Evolutionary conservation across 352 stramenopile species (phyloP).

Genomic region (Globisporangium yorkense): DNA sequence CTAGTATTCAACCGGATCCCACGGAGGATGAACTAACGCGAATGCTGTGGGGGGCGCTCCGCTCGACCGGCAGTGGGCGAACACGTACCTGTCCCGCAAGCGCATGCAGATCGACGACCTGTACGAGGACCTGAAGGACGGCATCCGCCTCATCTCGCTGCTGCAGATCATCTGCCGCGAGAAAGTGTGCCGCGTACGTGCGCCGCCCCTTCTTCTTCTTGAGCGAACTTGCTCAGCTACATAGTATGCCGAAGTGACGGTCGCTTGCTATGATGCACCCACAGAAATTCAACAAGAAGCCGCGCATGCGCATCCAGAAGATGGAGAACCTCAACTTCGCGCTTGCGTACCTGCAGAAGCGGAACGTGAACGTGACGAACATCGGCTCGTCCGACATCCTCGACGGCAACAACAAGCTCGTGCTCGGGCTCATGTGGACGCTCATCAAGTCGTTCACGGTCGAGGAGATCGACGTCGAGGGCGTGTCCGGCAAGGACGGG

Average conservation of each 20-base stretch:
- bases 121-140: slow-evolving; percentile 86
- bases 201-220: background rate
- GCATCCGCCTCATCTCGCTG: slow-evolving; percentile 81
- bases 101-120: slow-evolving; percentile 87
- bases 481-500: slow-evolving; percentile 88
- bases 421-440: slow-evolving; percentile 91
- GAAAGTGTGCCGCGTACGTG: slow-evolving; percentile 76
- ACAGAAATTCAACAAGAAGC: slow-evolving; percentile 91
- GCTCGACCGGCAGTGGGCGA: slow-evolving; percentile 62
- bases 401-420: slow-evolving; percentile 89
- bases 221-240: too few relatives aligned
- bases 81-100: slow-evolving; percentile 87
- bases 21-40: background rate
- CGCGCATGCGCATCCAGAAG: slow-evolving; percentile 91
- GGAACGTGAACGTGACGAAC: slow-evolving; percentile 89
- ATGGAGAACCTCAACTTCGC: slow-evolving; percentile 91
- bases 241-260: too few relatives aligned
- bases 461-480: slow-evolving; percentile 82
- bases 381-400: slow-evolving; percentile 90
- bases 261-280: background rate
- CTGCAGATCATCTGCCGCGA: slow-evolving; percentile 87
- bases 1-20: background rate
- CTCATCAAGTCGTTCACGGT: slow-evolving; percentile 90
- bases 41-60: background rate
- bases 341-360: slow-evolving; percentile 87